Evolutionary conservation across 306 rosid species (phyloP), one percentile per base, ranked within the genome.

Genomic region (Pueraria montana): DNA sequence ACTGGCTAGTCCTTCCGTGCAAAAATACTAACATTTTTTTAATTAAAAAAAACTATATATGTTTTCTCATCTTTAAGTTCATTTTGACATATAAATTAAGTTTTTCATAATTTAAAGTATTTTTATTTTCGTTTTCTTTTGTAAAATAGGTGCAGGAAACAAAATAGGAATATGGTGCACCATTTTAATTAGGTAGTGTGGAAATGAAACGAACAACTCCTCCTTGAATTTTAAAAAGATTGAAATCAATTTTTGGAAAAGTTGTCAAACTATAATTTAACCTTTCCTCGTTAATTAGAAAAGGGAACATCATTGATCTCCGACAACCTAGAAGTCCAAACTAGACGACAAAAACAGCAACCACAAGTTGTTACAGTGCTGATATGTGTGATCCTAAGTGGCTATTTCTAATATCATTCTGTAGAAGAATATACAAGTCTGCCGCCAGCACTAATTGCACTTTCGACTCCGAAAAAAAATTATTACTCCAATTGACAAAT

Each of bases 361-460:
- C 83, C 21, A 68, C 20, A 79, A 82, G 83, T 84, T 78, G 88
- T 77, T 84, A 79, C 59, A 70, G 74, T 72, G 56, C 7, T 20
- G 88, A 82, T 75, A 79, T 82, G 61, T 80, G 77, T 77, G 21
- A 81, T 82, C 84, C 26, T 63, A 84, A 74, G 83, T 83, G 89
- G 45, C 56, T 84, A 45, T 72, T 65, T 72, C 23, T 76, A 76
- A 79, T 79, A 83, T 56, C 16, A 76, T 80, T 82, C 66, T 73
- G 76, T 49, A 23, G 72, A 30, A 70, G 84, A 88, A 85, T 83
- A 26, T 75, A 79, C 27, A 11, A 61, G 20, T 63, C 79, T 80
- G 91, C 84, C 85, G 87, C 85, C 91, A 86, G 62, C 89, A 88
- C 88, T 88, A 82, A 77, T 87, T 80, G 80, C 85, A 88, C 87